These are phyloP conservation scores for Penicillium sp. DNA, from an alignment of 2,329 filamentous ascomycete genomes.

Conservation along the genomic window DNA sequence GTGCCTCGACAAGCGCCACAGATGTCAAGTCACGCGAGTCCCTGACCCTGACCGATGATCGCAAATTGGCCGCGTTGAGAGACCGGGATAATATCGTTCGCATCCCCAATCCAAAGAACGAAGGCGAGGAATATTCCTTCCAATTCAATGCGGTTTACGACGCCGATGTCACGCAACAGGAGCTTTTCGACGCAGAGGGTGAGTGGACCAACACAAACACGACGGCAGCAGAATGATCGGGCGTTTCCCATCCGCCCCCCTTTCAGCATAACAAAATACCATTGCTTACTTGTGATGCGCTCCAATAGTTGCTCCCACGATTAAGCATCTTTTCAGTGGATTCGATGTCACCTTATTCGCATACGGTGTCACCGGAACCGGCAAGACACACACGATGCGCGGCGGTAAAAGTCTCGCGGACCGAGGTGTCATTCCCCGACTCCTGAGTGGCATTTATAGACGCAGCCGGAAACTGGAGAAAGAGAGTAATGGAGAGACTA, in stretches of 20 bases:
- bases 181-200: constrained; percentile 86
- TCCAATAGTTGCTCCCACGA: constrained; percentile 68
- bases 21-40: constrained; percentile 18
- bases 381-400: constrained; percentile 94
- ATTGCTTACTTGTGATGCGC: neutral
- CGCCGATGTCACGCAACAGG: constrained; percentile 70
- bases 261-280: too few relatives aligned
- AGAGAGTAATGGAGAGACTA: constrained; percentile 64
- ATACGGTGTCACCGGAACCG: constrained; percentile 87
- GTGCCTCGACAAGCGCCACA: constrained; percentile 32
- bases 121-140: constrained; percentile 84
- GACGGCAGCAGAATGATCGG: too few relatives aligned
- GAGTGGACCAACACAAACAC: constrained; percentile 24
- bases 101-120: constrained; percentile 92
- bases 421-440: constrained; percentile 76
- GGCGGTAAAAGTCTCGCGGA: constrained; percentile 81
- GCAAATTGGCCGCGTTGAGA: constrained; percentile 32
- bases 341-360: constrained; percentile 86
- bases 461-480: constrained; percentile 78
- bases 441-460: constrained; percentile 80
- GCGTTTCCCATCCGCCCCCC: too few relatives aligned
- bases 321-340: constrained; percentile 82
- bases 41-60: constrained; percentile 20
- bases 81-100: constrained; percentile 64
- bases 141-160: constrained; percentile 93